phyloP scores from a whole-genome alignment of 1,139 yeast genomes.

The Nakaseomyces nivariensis region DNA sequence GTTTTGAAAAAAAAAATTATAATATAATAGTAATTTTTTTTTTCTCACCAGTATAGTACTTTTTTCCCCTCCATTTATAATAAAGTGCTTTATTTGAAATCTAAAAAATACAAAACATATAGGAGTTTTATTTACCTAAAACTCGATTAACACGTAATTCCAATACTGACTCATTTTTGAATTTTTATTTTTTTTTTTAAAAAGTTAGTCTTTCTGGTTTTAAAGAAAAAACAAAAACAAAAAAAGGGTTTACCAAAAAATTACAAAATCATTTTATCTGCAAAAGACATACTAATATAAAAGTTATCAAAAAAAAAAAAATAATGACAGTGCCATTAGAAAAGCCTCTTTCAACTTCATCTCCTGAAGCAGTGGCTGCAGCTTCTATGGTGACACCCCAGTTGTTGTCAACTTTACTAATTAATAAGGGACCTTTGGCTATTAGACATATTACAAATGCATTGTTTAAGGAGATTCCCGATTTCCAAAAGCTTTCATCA shows the following conservation, averaged over 20 bases:
- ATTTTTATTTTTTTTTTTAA: too few relatives aligned
- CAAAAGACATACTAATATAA: background rate
- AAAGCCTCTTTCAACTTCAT: conserved; percentile 52
- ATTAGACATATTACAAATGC: conserved; percentile 83
- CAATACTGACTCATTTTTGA: too few relatives aligned
- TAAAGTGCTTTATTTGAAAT: too few relatives aligned
- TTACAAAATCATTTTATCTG: too few relatives aligned
- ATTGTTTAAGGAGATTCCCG: conserved; percentile 62
- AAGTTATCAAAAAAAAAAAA: background rate
- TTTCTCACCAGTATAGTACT: too few relatives aligned
- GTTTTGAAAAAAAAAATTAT: background rate
- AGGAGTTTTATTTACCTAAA: too few relatives aligned
- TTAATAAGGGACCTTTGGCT: conserved; percentile 77
- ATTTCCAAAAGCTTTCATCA: conserved; percentile 69
- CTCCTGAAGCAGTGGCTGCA: conserved; percentile 82
- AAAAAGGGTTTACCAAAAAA: too few relatives aligned
- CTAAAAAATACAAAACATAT: too few relatives aligned
- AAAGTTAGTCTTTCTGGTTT: too few relatives aligned
- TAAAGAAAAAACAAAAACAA: too few relatives aligned
- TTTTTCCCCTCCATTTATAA: too few relatives aligned
- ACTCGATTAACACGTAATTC: too few relatives aligned
- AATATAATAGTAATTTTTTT: background rate
- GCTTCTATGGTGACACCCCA: conserved; percentile 81
- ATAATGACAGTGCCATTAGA: background rate
- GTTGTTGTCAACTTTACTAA: conserved; percentile 57